These are phyloP conservation scores for Nannizzia gypsea DNA, from an alignment of 2,329 filamentous ascomycete genomes.

Conservation along the genomic window DNA sequence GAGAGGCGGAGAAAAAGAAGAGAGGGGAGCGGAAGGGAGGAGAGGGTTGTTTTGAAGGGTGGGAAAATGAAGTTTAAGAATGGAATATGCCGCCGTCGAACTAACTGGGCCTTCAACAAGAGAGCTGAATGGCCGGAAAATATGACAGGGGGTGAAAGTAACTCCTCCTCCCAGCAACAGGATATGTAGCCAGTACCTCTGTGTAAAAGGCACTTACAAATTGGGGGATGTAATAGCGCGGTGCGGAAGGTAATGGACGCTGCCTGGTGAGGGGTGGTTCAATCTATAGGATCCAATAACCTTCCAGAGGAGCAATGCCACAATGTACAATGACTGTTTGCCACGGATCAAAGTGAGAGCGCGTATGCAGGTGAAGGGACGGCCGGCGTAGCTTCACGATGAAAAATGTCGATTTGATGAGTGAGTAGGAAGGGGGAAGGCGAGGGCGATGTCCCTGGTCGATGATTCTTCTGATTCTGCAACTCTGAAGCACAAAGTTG, in stretches of 20 bases:
- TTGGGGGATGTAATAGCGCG: neutral
- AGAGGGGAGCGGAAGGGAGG: neutral
- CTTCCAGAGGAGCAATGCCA: conserved; percentile 1
- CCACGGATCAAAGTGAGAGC: neutral
- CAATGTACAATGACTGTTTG: neutral
- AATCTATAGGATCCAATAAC: conserved; percentile 2
- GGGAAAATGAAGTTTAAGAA: neutral
- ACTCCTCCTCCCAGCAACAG: neutral
- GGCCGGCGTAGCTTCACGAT: conserved; percentile 3
- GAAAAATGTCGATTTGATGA: neutral
- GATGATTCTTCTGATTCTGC: neutral
- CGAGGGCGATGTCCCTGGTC: neutral
- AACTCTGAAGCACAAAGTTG: conserved; percentile 6
- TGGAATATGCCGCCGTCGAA: neutral
- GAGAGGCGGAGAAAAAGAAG: neutral
- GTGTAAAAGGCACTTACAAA: neutral
- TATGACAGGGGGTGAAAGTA: neutral
- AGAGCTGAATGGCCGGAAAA: neutral
- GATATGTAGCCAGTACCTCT: neutral
- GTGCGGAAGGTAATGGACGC: neutral
- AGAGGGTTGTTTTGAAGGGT: neutral
- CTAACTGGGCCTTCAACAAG: neutral
- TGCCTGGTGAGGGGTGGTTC: neutral
- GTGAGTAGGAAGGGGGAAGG: too few species aligned
- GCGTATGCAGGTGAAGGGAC: neutral